A percentile compares a stretch with the other conserved stretches of the same genome.
These are phyloP conservation scores for Bimuria novae-zelandiae DNA, from an alignment of 2,329 filamentous ascomycete genomes.

Conservation along the genomic window DNA sequence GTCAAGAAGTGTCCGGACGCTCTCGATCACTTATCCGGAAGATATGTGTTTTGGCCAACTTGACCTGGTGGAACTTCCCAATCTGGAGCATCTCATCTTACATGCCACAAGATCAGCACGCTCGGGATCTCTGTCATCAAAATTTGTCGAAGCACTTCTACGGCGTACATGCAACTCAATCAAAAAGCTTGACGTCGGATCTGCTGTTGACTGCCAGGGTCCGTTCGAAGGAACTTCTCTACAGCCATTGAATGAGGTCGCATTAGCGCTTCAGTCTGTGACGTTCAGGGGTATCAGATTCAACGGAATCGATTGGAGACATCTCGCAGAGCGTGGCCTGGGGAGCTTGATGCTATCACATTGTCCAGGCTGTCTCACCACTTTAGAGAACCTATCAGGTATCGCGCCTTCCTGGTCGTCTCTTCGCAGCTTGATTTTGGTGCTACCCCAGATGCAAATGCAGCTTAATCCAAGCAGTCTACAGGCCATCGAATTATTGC, in stretches of 20 bases:
- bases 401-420: not conserved
- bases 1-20: not conserved
- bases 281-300: no score
- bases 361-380: no score
- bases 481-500: not conserved
- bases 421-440: not conserved
- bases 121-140: not conserved
- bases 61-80: not conserved
- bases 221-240: no score
- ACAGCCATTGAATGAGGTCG: no score
- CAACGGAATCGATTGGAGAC: no score
- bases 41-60: not conserved
- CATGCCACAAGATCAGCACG: not conserved
- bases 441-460: not conserved
- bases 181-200: not conserved
- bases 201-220: no score
- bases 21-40: not conserved
- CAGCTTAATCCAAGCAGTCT: not conserved
- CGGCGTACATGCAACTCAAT: not conserved
- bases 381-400: no score
- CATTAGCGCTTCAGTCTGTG: no score
- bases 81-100: not conserved
- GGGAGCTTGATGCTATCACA: no score
- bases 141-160: not conserved
- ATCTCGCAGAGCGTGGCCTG: no score